A percentile compares a stretch with the other conserved stretches of the same genome.
phyloP scores from a whole-genome alignment of 78 protist genomes.

The Bigelowiella natans region DNA sequence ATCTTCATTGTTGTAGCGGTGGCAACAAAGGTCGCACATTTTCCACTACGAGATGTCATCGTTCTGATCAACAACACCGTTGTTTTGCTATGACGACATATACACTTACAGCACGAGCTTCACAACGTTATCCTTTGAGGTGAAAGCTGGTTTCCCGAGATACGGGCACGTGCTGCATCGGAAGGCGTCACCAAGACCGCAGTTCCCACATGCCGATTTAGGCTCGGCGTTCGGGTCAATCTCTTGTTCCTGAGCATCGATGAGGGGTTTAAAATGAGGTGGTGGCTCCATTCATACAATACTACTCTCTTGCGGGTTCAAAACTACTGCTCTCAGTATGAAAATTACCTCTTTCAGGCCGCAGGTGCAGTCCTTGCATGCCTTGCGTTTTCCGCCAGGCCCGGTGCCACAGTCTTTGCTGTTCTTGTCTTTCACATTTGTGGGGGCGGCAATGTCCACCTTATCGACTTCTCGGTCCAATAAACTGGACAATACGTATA shows the following conservation, averaged over 20 bases:
- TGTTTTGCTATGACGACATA: too few relatives aligned
- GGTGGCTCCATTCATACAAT: too few relatives aligned
- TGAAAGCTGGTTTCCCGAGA: slow-evolving; percentile 20
- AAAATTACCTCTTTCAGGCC: background rate
- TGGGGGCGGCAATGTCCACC: background rate
- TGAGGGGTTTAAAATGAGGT: too few relatives aligned
- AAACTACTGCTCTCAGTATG: too few relatives aligned
- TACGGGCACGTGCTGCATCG: slow-evolving; percentile 25
- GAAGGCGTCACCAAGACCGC: slow-evolving; percentile 18
- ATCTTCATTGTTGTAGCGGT: too few relatives aligned
- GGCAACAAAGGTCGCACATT: too few relatives aligned
- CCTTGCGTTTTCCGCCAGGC: background rate
- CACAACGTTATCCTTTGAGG: background rate
- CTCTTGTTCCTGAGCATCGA: background rate
- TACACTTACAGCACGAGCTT: background rate
- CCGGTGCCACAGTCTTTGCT: background rate
- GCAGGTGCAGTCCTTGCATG: background rate
- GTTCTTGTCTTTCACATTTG: background rate
- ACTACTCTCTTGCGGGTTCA: too few relatives aligned
- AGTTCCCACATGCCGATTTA: slow-evolving; percentile 20
- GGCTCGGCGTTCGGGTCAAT: background rate
- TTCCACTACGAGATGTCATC: too few relatives aligned
- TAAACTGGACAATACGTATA: background rate
- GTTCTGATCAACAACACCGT: too few relatives aligned
- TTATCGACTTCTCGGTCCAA: background rate